phyloP scores from a whole-genome alignment of 1,284 basidiomycete genomes.

The Xanthoconium separans region DNA sequence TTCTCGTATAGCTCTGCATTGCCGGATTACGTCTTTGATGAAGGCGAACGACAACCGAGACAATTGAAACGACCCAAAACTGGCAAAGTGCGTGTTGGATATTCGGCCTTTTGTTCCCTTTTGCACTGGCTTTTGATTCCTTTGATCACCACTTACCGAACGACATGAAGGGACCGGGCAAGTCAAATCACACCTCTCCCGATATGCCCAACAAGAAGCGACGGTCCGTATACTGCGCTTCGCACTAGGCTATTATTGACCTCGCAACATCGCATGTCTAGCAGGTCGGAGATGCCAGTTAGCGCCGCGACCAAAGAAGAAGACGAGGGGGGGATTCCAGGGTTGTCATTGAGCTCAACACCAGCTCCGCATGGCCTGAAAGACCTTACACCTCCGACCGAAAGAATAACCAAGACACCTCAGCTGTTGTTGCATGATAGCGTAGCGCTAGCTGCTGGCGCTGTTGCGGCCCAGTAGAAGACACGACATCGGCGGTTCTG shows the following conservation, averaged over 20 bases:
- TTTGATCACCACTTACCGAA: slow-evolving; percentile 20
- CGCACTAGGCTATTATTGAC: slow-evolving; percentile 24
- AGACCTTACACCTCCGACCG: slow-evolving; percentile 40
- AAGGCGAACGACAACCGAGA: slow-evolving; percentile 72
- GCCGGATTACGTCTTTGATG: slow-evolving; percentile 83
- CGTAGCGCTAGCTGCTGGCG: slow-evolving; percentile 53
- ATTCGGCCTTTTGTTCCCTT: slow-evolving; percentile 9
- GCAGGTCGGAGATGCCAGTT: slow-evolving; percentile 41
- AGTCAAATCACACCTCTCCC: slow-evolving; percentile 61
- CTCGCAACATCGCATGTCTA: slow-evolving; percentile 24
- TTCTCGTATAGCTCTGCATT: slow-evolving; percentile 54
- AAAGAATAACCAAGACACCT: slow-evolving; percentile 54
- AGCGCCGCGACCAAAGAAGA: slow-evolving; percentile 34
- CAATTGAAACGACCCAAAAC: slow-evolving; percentile 66
- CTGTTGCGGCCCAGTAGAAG: slow-evolving; percentile 50
- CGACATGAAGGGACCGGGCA: slow-evolving; percentile 53
- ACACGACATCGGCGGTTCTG: not conserved
- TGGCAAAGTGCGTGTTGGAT: slow-evolving; percentile 60
- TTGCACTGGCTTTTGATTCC: slow-evolving; percentile 13
- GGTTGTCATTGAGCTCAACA: slow-evolving; percentile 34
- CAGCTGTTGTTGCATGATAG: slow-evolving; percentile 66
- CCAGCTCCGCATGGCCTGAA: slow-evolving; percentile 32
- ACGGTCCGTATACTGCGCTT: slow-evolving; percentile 40
- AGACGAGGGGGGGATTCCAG: slow-evolving; percentile 40
- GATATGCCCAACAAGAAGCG: slow-evolving; percentile 77